Conservation (phyloP, 495 filamentous ascomycete genomes). For the Hyaloscypha variabilis region DNA sequence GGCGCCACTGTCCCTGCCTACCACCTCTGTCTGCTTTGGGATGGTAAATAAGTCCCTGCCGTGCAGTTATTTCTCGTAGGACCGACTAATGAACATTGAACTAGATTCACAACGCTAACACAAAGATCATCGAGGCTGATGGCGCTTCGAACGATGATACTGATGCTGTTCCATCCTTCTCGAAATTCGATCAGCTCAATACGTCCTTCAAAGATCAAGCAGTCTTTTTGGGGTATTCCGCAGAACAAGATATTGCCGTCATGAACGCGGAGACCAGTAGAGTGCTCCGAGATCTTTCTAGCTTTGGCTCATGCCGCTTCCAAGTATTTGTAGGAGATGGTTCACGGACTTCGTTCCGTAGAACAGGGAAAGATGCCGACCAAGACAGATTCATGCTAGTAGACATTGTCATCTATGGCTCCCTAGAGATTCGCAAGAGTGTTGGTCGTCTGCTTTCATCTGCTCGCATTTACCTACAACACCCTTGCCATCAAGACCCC, state of each 20-base stretch:
- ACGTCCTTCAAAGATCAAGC: constrained; percentile 12
- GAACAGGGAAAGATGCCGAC: not conserved
- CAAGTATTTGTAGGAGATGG: constrained; percentile 1
- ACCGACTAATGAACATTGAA: not conserved
- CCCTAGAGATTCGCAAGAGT: constrained; percentile 13
- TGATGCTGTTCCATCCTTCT: not conserved
- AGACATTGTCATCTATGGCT: constrained; percentile 42
- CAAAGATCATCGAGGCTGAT: not conserved
- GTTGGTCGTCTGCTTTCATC: constrained; percentile 35
- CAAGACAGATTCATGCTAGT: not conserved
- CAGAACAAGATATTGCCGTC: constrained; percentile 9
- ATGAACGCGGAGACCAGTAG: constrained; percentile 12
- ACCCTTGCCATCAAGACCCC: constrained; percentile 27
- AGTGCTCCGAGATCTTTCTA: not conserved
- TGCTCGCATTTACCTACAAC: constrained; percentile 39
- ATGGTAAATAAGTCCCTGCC: constrained; percentile 1
- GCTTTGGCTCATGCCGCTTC: constrained; percentile 7
- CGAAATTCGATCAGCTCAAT: not conserved
- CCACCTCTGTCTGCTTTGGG: constrained; percentile 7
- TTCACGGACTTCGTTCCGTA: not conserved
- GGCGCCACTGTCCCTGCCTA: not conserved
- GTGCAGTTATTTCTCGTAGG: not conserved
- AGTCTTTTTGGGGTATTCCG: not conserved
- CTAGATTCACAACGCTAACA: constrained; percentile 9
- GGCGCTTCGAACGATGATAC: not conserved